Conservation (phyloP, 345 rosid species). For the Gossypium thurberi region DNA sequence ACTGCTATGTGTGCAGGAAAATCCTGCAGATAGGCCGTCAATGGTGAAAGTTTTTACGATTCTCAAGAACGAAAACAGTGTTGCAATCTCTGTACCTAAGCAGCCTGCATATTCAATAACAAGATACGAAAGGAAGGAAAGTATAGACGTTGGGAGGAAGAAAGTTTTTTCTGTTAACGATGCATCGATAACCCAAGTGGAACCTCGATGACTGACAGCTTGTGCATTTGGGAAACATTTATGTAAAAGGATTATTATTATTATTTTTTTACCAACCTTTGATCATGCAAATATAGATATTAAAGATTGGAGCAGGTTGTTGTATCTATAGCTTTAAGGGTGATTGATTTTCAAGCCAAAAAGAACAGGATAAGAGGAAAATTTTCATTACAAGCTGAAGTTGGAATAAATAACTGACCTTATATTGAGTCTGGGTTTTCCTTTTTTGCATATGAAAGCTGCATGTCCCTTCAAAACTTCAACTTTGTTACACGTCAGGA, state of each 20-base stretch:
- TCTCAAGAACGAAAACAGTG: not conserved
- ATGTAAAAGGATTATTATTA: not conserved
- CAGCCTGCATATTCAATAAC: constrained; percentile 9
- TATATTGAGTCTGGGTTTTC: no score
- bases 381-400: no score
- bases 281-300: not conserved
- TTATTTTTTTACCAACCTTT: not conserved
- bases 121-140: not conserved
- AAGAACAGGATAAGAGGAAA: no score
- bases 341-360: no score
- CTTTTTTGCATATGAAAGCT: no score
- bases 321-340: no score
- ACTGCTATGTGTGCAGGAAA: constrained; percentile 8
- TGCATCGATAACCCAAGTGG: not conserved
- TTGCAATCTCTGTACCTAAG: not conserved
- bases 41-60: constrained; percentile 13
- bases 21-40: constrained; percentile 10
- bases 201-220: not conserved
- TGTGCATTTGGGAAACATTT: not conserved
- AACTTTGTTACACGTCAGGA: no score
- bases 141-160: not conserved
- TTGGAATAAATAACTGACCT: no score
- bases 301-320: not conserved
- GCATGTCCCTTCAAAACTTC: no score
- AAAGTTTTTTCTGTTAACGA: constrained; percentile 1